Evolutionary conservation across 306 rosid species (phyloP), one percentile per base, ranked within the genome.

Genomic region (Rubus idaeus): DNA sequence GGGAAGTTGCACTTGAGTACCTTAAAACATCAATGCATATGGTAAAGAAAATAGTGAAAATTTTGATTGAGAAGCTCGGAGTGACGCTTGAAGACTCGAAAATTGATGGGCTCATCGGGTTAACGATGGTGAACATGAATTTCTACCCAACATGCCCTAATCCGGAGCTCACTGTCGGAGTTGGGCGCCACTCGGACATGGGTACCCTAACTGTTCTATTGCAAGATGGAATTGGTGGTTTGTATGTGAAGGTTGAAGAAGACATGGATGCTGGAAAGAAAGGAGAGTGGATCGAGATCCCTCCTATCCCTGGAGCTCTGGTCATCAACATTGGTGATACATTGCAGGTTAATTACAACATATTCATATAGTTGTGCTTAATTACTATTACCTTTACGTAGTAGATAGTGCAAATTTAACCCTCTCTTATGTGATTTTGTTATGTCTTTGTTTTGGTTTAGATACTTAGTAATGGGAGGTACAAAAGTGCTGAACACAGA

Each of bases 81-180:
- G 87, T 68, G 7, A 23, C 74, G 23, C 6, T 77, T 8, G 87
- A 81, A 10, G 88, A 86, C 14, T 78, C 88, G 45, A 80, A 77
- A 80, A 74, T 87, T 2, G 88, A 91, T 23, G 50, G 66, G 1
- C 70, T 89, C 21, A 5, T 83, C 49, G 89, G 83, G 2, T 18
- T 68, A 16, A 86, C 63, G 60, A 81, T 77, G 87, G 89, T 87
- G 21, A 86, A 86, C 86, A 83, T 91, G 94, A 89, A 89, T 75
- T 89, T 55, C 78, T 91, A 89, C 58, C 92, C 96, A 23, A 21
- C 82, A 50, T 91, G 96, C 69, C 96, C 92, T n/a, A 77, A 84
- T 68, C 96, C 96, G 16, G 92, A 91, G 26, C 92, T 91, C 10
- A 87, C 96, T 2, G 88, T 91, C 0, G 96, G 92, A 5, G 90